A percentile compares a stretch with the other conserved stretches of the same genome.
These are phyloP conservation scores for Cutaneotrichosporon spelunceum DNA, from an alignment of 1,284 basidiomycete species.

Conservation along the genomic window DNA sequence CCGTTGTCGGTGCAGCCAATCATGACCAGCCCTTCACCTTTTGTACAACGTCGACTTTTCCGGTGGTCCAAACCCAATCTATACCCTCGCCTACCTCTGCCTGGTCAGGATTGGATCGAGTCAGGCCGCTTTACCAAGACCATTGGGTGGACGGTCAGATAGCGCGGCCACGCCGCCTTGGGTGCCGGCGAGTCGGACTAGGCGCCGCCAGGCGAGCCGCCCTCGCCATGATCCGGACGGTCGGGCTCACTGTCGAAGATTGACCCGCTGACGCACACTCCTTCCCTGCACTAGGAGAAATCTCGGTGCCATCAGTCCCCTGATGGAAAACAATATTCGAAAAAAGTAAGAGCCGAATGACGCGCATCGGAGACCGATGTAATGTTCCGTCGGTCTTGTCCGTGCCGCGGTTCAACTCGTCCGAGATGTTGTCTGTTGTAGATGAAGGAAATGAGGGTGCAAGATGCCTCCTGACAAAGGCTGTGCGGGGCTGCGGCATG, in stretches of 20 bases:
- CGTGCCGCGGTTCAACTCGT: not conserved
- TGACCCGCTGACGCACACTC: not conserved
- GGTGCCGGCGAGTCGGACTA: not conserved
- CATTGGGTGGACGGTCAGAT: no score
- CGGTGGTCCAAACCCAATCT: not conserved
- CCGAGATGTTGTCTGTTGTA: not conserved
- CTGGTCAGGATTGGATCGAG: not conserved
- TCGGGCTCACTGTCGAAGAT: not conserved
- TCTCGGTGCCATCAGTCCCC: not conserved
- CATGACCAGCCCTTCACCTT: no score
- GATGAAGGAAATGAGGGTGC: not conserved
- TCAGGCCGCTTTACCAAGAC: no score
- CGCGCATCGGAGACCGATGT: not conserved
- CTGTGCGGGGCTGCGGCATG: not conserved
- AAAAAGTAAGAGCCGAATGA: not conserved
- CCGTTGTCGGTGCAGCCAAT: not conserved
- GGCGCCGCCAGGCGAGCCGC: not conserved
- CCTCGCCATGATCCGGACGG: not conserved
- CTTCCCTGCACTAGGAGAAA: not conserved
- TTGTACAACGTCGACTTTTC: not conserved
- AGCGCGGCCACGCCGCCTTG: no score
- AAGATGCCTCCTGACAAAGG: not conserved
- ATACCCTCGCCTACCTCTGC: not conserved
- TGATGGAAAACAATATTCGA: not conserved
- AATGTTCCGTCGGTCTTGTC: constrained; percentile 1